Base-by-base conservation (phyloP, 192 early-diverging fungal genomes). In the Umbelopsis vinacea region DNA sequence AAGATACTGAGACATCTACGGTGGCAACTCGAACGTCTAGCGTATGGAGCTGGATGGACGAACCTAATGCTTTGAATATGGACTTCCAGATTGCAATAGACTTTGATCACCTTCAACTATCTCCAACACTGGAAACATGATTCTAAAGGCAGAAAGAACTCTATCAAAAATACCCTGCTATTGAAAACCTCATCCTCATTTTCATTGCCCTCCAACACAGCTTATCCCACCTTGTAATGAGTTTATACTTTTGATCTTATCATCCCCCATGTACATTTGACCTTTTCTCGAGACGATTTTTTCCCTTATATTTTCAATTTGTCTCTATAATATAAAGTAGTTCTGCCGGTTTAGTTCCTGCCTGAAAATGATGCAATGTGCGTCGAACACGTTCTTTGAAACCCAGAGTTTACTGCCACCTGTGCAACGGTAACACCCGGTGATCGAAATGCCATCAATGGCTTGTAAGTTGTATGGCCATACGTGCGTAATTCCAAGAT, bases 1-100 rank as follows among this genome's bases (percentile, higher is more conserved):
- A 54, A 22, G 53, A 54, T 12, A 26, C 53, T 11, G 53, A 54
- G 4, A 54, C 53, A 24, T 22, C 53, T 7, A 63, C 57, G 4
- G 11, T 37, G 3, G 6, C 57, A 63, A 37, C 57, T 37, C 29
- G 35, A 37, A n/a, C 57, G 19, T 63, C 57, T 37, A 37, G 29
- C 14, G 12, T 63, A 26, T 63, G 57, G 57, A 63, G 57, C 33
- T 63, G 57, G 57, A 29, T 63, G 26, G 57, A 63, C 35, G 57
- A 63, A 37, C 29, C 57, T 14, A 37, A 63, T 37, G 57, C 57
- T 6, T 37, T 63, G 33, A 63, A 63, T 37, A 63, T 63, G 57
- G 33, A 63, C n/a, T 63, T 63, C 19, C 57, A 63, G 29, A 29
- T 63, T 37, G 57, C 57, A 17, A 37, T 63, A 6, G 57, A 63